Base-by-base conservation (phyloP, 352 stramenopile genomes). In the Poterioochromonas sp. region DNA sequence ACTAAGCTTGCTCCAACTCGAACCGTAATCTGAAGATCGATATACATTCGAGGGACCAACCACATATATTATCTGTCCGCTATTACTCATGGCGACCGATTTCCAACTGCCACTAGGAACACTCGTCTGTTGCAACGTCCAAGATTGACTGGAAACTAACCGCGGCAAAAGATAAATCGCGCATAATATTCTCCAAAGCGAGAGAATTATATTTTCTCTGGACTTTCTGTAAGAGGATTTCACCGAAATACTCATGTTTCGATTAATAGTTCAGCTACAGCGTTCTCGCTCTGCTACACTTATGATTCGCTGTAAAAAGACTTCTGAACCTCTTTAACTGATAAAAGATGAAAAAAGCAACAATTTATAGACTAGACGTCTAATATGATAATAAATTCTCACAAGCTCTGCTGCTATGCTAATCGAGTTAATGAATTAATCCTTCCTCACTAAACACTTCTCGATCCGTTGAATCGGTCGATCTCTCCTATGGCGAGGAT, bases 371-470 rank as follows among this genome's bases (percentile, higher is more conserved):
- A 58, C 47, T 58, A 58, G 47, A 58, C 47, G 47, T 58, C 47
- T 58, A 58, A 58, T 58, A 58, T 58, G 47, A 58, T 58, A 58
- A 58, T 58, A 58, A 58, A 58, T 58, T 58, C 47, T 58, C 47
- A 58, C 47, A 58, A 58, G 47, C 47, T 58, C 47, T 58, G 47
- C 47, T 58, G 47, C 47, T 58, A 58, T n/a, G n/a, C n/a, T n/a
- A n/a, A n/a, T n/a, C n/a, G n/a, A n/a, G n/a, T n/a, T n/a, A n/a
- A n/a, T n/a, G n/a, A n/a, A n/a, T n/a, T n/a, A n/a, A n/a, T n/a
- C n/a, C n/a, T n/a, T n/a, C n/a, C n/a, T n/a, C n/a, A n/a, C n/a
- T n/a, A n/a, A n/a, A n/a, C n/a, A n/a, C n/a, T n/a, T n/a, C n/a
- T n/a, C n/a, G n/a, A n/a, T n/a, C n/a, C n/a, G n/a, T n/a, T n/a